phyloP scores from a whole-genome alignment of 2,329 filamentous ascomycete species.

The Fusarium nurragi region DNA sequence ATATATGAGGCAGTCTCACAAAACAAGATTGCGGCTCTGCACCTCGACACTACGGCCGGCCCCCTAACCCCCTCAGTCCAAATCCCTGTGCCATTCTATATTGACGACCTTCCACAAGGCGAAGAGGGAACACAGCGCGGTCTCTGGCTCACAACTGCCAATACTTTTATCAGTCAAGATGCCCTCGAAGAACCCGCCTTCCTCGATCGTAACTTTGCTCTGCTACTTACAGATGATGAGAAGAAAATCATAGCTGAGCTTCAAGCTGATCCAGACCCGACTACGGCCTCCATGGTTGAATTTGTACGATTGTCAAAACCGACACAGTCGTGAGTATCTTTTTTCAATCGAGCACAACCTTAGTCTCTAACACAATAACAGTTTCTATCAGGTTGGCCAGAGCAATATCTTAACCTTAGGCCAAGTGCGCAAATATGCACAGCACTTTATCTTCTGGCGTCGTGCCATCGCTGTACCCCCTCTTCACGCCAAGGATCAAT shows the following conservation, averaged over 20 bases:
- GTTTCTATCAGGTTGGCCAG: conserved; percentile 75
- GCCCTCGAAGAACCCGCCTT: conserved; percentile 71
- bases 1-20: conserved; percentile 83
- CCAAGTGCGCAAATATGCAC: conserved; percentile 86
- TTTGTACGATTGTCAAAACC: conserved; percentile 80
- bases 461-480: conserved; percentile 91
- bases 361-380: conserved; percentile 30
- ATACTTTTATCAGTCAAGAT: conserved; percentile 76
- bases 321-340: conserved; percentile 64
- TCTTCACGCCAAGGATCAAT: conserved; percentile 87
- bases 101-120: conserved; percentile 75
- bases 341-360: not conserved
- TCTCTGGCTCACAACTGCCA: conserved; percentile 87
- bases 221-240: conserved; percentile 86
- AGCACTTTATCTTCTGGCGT: conserved; percentile 96
- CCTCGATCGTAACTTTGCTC: conserved; percentile 85
- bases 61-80: conserved; percentile 70
- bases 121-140: conserved; percentile 76
- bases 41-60: conserved; percentile 72
- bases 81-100: conserved; percentile 73
- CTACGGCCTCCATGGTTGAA: conserved; percentile 80
- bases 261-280: conserved; percentile 78
- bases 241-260: conserved; percentile 77
- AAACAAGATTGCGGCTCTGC: conserved; percentile 86
- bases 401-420: conserved; percentile 77